Evolutionary conservation across 179 eudicot genomes (phyloP).

Genomic region (Spinacia oleracea): DNA sequence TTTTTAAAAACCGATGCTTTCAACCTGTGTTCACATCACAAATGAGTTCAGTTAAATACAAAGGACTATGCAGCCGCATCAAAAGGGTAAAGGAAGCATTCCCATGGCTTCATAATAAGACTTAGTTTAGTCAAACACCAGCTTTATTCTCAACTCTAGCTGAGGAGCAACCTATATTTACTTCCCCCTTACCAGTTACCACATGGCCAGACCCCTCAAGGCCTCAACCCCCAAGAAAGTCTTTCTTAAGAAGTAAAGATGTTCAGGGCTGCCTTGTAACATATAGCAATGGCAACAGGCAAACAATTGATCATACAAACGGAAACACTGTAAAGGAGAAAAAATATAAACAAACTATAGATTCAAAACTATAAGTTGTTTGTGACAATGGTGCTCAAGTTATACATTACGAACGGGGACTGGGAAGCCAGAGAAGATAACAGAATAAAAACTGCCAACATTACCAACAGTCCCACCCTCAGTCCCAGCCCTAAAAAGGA

Average conservation of each 20-base stretch:
- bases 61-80: not conserved
- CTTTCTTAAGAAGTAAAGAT: not conserved
- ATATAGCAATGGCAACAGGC: not conserved
- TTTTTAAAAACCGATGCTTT: no score
- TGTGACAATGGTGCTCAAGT: not conserved
- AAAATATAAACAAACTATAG: not conserved
- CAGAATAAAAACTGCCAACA: not conserved
- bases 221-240: not conserved
- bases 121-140: not conserved
- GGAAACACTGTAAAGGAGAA: not conserved
- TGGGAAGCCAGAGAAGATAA: not conserved
- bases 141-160: not conserved
- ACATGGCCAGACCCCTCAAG: not conserved
- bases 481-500: no score
- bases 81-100: not conserved
- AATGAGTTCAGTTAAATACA: not conserved
- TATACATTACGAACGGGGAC: not conserved
- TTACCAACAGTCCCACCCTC: not conserved
- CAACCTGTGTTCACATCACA: not conserved
- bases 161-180: not conserved
- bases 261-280: not conserved
- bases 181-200: not conserved
- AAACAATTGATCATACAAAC: not conserved
- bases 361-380: not conserved
- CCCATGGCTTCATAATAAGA: not conserved